Conservation (phyloP, 106 monocot genomes). For the Narthecium ossifragum region DNA sequence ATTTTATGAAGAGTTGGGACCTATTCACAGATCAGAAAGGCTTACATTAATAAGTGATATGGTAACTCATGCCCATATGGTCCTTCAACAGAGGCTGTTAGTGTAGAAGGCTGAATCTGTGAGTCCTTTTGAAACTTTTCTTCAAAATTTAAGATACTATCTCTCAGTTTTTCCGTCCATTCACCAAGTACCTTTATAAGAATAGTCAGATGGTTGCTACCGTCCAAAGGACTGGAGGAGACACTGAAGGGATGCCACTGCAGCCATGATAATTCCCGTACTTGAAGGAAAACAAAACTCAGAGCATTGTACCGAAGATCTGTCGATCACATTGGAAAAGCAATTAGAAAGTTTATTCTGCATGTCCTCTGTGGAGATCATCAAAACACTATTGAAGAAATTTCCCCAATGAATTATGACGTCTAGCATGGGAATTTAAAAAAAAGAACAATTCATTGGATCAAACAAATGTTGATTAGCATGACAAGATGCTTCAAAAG, state of each 20-base stretch:
- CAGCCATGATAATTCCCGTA: conserved; percentile 66
- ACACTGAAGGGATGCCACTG: conserved; percentile 99
- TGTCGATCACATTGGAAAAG: conserved; percentile 12
- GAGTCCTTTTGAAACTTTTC: conserved; percentile 19
- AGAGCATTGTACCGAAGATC: conserved; percentile 73
- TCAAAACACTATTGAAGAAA: no score
- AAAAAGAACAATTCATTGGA: no score
- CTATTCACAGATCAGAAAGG: neutral
- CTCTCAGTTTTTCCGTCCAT: conserved; percentile 70
- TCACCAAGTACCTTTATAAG: conserved; percentile 87
- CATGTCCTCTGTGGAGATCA: no score
- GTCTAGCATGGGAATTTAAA: no score
- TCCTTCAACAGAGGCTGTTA: conserved; percentile 84
- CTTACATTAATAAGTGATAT: conserved; percentile 84
- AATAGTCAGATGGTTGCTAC: conserved; percentile 56
- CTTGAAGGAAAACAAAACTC: conserved; percentile 87
- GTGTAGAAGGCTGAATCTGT: neutral
- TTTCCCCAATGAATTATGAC: no score
- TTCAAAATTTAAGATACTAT: conserved; percentile 22
- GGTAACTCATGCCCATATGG: conserved; percentile 91
- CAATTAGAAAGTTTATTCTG: no score
- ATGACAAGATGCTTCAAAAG: neutral
- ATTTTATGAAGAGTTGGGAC: neutral
- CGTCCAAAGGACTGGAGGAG: conserved; percentile 92
- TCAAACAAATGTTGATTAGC: neutral